Conservation (phyloP, 2,329 filamentous ascomycete genomes). For the Eurotiales sp. region DNA sequence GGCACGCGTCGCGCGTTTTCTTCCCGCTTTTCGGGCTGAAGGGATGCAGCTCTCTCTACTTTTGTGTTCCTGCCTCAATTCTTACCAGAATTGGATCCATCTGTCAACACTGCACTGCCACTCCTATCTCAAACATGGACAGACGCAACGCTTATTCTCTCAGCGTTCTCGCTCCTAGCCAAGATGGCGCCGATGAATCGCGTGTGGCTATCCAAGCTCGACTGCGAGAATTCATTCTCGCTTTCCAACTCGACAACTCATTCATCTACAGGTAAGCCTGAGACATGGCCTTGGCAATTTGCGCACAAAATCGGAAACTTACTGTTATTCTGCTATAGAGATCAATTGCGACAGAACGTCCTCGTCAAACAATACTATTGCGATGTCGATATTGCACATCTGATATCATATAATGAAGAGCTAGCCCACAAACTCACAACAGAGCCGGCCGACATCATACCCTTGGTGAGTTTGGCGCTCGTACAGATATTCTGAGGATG, state of each 20-base stretch:
- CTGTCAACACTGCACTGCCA: background rate
- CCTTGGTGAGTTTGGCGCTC: slow-evolving; percentile 61
- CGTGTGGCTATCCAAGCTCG: slow-evolving; percentile 70
- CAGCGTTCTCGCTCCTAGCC: slow-evolving; percentile 70
- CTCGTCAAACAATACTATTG: slow-evolving; percentile 92
- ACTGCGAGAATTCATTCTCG: slow-evolving; percentile 85
- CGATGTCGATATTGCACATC: slow-evolving; percentile 90
- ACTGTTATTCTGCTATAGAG: slow-evolving; percentile 51
- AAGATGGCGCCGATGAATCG: slow-evolving; percentile 64
- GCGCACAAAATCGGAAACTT: background rate
- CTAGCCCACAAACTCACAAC: slow-evolving; percentile 84
- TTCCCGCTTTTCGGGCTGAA: background rate
- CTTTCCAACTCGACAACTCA: slow-evolving; percentile 88
- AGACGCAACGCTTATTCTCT: slow-evolving; percentile 80
- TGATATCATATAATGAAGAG: slow-evolving; percentile 95
- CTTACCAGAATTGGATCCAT: background rate
- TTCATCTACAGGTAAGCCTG: slow-evolving; percentile 80
- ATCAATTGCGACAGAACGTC: slow-evolving; percentile 92
- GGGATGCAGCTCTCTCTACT: too few species aligned
- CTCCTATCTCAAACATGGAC: slow-evolving; percentile 61
- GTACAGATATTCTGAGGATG: background rate
- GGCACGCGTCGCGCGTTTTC: background rate
- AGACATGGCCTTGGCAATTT: background rate
- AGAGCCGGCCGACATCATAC: slow-evolving; percentile 88
- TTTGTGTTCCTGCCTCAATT: too few species aligned